A percentile compares a stretch with the other conserved stretches of the same genome.
These are phyloP conservation scores for Chrysoporthe austroafricana DNA, from an alignment of 2,329 filamentous ascomycete species.

Conservation along the genomic window DNA sequence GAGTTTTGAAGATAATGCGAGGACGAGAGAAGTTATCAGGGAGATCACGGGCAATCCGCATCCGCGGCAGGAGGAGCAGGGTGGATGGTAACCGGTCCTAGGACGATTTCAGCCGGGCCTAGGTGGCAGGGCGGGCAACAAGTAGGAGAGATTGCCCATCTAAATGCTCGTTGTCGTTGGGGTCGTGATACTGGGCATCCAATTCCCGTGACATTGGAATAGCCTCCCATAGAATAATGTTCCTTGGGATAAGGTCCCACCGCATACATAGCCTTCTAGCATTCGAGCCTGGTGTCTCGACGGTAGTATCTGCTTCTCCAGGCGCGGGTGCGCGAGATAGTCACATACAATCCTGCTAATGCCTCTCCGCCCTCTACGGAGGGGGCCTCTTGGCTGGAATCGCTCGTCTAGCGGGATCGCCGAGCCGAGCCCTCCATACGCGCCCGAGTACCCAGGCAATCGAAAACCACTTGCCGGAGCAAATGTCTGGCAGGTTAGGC, in stretches of 20 bases:
- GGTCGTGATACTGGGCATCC: background rate
- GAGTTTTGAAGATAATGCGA: slow-evolving; percentile 66
- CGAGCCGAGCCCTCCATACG: background rate
- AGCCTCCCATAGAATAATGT: too few relatives aligned
- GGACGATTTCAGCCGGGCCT: background rate
- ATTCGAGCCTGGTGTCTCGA: background rate
- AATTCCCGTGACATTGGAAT: too few relatives aligned
- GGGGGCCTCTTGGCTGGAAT: background rate
- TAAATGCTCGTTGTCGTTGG: background rate
- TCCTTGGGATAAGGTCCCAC: too few relatives aligned
- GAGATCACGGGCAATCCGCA: slow-evolving; percentile 59
- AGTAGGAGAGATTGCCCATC: background rate
- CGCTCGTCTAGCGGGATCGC: background rate
- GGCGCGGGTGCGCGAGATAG: background rate
- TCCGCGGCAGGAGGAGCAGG: slow-evolving; percentile 37
- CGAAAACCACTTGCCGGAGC: too few relatives aligned
- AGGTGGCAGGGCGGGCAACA: background rate
- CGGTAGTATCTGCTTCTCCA: background rate
- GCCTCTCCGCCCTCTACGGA: background rate
- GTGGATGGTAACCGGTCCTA: slow-evolving; percentile 7
- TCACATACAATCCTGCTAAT: background rate
- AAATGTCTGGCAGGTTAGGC: too few relatives aligned
- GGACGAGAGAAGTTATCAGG: slow-evolving; percentile 60
- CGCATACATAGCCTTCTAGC: too few relatives aligned
- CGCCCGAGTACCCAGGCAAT: too few relatives aligned